Percentiles rank a stretch among this genome's conserved stretches.
Evolutionary conservation across 1,139 yeast genomes (phyloP).

Genomic region (Torulaspora globosa): DNA sequence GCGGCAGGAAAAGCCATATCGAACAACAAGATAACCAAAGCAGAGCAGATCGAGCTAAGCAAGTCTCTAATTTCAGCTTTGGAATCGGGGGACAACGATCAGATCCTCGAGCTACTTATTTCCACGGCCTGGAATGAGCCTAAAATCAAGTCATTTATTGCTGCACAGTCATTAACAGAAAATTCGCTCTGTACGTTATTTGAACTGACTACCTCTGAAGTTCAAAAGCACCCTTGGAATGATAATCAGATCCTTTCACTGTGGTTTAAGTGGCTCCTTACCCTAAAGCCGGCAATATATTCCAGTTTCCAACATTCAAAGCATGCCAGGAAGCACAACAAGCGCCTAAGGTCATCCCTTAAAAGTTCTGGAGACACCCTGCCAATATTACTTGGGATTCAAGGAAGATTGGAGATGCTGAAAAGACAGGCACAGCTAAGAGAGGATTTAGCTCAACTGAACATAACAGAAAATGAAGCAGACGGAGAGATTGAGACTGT

Average conservation of each 20-base stretch:
- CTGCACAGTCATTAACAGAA: slow-evolving; percentile 17
- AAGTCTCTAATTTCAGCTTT: slow-evolving; percentile 20
- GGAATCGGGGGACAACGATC: slow-evolving; percentile 13
- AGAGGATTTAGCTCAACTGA: slow-evolving; percentile 43
- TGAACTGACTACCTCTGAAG: slow-evolving; percentile 16
- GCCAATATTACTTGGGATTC: slow-evolving; percentile 73
- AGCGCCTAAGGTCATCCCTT: slow-evolving; percentile 29
- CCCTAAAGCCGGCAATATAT: slow-evolving; percentile 13
- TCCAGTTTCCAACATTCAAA: slow-evolving; percentile 15
- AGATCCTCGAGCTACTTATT: slow-evolving; percentile 16
- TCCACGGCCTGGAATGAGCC: slow-evolving; percentile 28
- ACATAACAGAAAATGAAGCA: slow-evolving; percentile 16
- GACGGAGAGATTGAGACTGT: slow-evolving; percentile 13
- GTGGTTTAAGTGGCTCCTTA: slow-evolving; percentile 35
- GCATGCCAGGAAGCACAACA: slow-evolving; percentile 25
- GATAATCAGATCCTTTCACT: slow-evolving; percentile 16
- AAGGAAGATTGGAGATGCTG: slow-evolving; percentile 77
- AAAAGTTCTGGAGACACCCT: slow-evolving; percentile 37
- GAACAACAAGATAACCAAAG: slow-evolving; percentile 22
- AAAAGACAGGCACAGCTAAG: slow-evolving; percentile 70
- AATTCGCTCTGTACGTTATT: slow-evolving; percentile 18
- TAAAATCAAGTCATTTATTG: slow-evolving; percentile 27
- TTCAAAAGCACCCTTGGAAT: slow-evolving; percentile 27
- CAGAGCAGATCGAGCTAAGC: slow-evolving; percentile 25
- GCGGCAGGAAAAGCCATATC: slow-evolving; percentile 9